phyloP scores from a whole-genome alignment of 1,284 basidiomycete genomes.

The Schizophyllum commune region DNA sequence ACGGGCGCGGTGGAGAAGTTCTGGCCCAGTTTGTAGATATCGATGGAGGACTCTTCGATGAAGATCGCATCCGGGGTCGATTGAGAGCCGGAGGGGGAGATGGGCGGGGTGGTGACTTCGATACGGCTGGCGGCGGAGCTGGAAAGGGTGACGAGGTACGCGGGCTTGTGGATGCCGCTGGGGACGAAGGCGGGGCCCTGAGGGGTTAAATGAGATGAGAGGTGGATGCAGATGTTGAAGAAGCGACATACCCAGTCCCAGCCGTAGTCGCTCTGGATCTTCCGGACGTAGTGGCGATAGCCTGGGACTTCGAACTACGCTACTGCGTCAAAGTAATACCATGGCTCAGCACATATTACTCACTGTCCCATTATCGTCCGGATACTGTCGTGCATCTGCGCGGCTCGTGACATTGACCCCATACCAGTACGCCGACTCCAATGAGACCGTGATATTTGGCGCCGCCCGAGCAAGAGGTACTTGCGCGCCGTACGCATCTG shows the following conservation, averaged over 20 bases:
- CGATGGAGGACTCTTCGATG: constrained; percentile 45
- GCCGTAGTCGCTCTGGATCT: constrained; percentile 49
- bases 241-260: constrained; percentile 48
- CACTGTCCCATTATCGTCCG: background rate
- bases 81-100: background rate
- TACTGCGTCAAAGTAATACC: too few relatives aligned
- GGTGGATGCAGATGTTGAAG: too few relatives aligned
- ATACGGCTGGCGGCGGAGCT: constrained; percentile 7
- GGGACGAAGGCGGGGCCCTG: constrained; percentile 54
- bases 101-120: constrained; percentile 2
- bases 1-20: constrained; percentile 28
- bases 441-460: constrained; percentile 39
- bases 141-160: constrained; percentile 37
- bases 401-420: constrained; percentile 43
- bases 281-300: constrained; percentile 41
- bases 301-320: constrained; percentile 45
- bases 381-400: constrained; percentile 32
- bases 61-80: constrained; percentile 26
- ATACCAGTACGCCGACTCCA: constrained; percentile 48
- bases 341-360: too few relatives aligned
- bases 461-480: constrained; percentile 20
- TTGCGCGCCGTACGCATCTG: background rate
- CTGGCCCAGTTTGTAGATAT: constrained; percentile 47
- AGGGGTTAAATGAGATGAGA: background rate
- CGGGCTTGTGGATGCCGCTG: constrained; percentile 45